These are phyloP conservation scores for Schoenoplectus tabernaemontani DNA, from an alignment of 202 grass and related monocot species.

Conservation along the genomic window DNA sequence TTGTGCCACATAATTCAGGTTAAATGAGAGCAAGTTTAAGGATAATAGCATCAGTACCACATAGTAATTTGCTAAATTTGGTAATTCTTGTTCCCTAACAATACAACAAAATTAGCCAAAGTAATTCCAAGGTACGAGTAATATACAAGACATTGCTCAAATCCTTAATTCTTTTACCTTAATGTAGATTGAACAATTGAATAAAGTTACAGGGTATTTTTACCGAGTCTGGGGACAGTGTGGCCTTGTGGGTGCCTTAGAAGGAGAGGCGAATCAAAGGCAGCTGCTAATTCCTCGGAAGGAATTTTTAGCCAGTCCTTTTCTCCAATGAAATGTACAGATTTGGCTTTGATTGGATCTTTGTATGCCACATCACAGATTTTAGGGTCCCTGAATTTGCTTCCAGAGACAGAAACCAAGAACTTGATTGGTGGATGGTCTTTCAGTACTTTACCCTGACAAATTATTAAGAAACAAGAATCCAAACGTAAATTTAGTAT, in stretches of 20 bases:
- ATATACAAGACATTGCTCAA: neutral
- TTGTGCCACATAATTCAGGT: neutral
- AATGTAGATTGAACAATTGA: neutral
- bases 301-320: slow-evolving; percentile 92
- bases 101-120: neutral
- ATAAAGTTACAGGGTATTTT: neutral
- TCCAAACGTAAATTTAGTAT: neutral
- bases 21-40: neutral
- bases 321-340: slow-evolving; percentile 84
- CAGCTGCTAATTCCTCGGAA: slow-evolving; percentile 62
- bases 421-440: slow-evolving; percentile 83
- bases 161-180: neutral
- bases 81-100: neutral
- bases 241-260: slow-evolving; percentile 85
- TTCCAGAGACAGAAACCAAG: slow-evolving; percentile 63
- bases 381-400: slow-evolving; percentile 71
- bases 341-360: slow-evolving; percentile 50
- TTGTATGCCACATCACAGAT: slow-evolving; percentile 70
- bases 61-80: neutral
- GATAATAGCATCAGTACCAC: neutral
- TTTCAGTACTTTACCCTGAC: slow-evolving; percentile 60
- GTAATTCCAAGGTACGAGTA: neutral
- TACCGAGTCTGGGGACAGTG: slow-evolving; percentile 82
- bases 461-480: slow-evolving; percentile 5
- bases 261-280: slow-evolving; percentile 65